phyloP scores from a whole-genome alignment of 2,329 filamentous ascomycete genomes.

The Paraconiothyrium sp. region DNA sequence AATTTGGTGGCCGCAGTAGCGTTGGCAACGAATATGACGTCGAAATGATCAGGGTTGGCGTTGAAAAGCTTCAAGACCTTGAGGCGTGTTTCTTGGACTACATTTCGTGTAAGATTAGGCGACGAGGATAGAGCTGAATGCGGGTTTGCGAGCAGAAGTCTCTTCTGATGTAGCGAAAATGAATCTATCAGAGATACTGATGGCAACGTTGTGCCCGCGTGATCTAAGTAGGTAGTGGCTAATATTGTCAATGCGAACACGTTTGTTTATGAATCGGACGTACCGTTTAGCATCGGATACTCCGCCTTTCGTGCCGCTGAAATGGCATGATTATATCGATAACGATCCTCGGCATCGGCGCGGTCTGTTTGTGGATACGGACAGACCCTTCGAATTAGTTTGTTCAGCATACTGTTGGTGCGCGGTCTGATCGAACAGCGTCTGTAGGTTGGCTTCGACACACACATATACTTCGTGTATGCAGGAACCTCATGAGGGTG shows the following conservation, averaged over 20 bases:
- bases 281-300: constrained; percentile 41
- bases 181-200: constrained; percentile 65
- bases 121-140: constrained; percentile 72
- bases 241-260: not conserved
- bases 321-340: constrained; percentile 9
- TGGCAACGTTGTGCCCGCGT: constrained; percentile 58
- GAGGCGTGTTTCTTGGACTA: constrained; percentile 60
- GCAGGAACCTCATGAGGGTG: no score
- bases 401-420: not conserved
- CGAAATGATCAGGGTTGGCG: constrained; percentile 81
- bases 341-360: constrained; percentile 1
- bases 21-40: constrained; percentile 92
- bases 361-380: not conserved
- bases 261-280: not conserved
- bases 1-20: constrained; percentile 90
- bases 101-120: constrained; percentile 64
- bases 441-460: not conserved
- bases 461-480: no score
- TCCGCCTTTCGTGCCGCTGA: constrained; percentile 26
- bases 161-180: constrained; percentile 65
- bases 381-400: not conserved
- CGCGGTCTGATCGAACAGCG: not conserved
- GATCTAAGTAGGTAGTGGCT: constrained; percentile 63
- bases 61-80: constrained; percentile 75
- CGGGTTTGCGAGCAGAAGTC: constrained; percentile 72